These are phyloP conservation scores for Vitis vinifera DNA, from an alignment of 164 flowering plant species.

Conservation along the genomic window ASM3070453v1 NC_081811.1:19941001-19941500, in stretches of 20 bases:
- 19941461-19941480: slow-evolving; percentile 76
- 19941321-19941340: slow-evolving; percentile 25
- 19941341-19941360: not conserved
- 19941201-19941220: not conserved
- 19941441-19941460: slow-evolving; percentile 69
- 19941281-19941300: slow-evolving; percentile 90
- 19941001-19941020: slow-evolving; percentile 63
- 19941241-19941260: slow-evolving; percentile 70
- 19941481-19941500: slow-evolving; percentile 89
- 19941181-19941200: not conserved
- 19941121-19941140: not conserved
- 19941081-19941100: not conserved
- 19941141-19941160: not conserved
- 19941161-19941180: not conserved
- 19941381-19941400: not conserved
- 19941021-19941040: slow-evolving; percentile 86
- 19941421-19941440: slow-evolving; percentile 59
- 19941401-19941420: not conserved
- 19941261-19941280: slow-evolving; percentile 90
- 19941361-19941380: not conserved
- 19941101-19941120: not conserved
- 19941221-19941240: slow-evolving; percentile 5
- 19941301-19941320: slow-evolving; percentile 84
- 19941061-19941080: slow-evolving; percentile 7
- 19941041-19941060: slow-evolving; percentile 92